Evolutionary conservation across 768 basidiomycete genomes (phyloP).

Genomic region (Nidula microcarpa): DNA sequence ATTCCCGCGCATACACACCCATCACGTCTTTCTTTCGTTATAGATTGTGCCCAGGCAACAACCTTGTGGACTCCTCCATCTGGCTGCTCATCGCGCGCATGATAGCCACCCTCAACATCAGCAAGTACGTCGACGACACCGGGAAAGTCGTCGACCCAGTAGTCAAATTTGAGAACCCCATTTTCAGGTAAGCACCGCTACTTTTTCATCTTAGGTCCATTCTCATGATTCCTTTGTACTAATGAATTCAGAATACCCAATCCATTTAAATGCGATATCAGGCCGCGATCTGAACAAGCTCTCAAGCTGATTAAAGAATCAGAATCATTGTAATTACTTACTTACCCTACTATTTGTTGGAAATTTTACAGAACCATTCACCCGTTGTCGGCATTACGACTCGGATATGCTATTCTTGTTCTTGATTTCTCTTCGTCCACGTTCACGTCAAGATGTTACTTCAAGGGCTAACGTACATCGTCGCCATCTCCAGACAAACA

Average conservation of each 20-base stretch:
- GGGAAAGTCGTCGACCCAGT: constrained; percentile 47
- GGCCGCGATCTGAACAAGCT: constrained; percentile 44
- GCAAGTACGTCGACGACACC: constrained; percentile 43
- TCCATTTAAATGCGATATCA: constrained; percentile 45
- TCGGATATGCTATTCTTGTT: no score
- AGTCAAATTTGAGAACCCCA: constrained; percentile 52
- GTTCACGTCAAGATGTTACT: no score
- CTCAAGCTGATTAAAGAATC: constrained; percentile 34
- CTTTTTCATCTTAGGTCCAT: not conserved
- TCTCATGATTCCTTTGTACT: not conserved
- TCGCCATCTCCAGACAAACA: no score
- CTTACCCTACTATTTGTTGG: constrained; percentile 2
- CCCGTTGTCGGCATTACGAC: not conserved
- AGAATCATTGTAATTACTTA: constrained; percentile 11
- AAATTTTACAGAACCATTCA: not conserved
- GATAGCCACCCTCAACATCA: constrained; percentile 55
- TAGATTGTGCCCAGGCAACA: constrained; percentile 60
- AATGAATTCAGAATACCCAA: constrained; percentile 26
- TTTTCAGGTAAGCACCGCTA: constrained; percentile 50
- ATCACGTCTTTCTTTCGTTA: not conserved
- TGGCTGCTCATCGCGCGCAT: constrained; percentile 58
- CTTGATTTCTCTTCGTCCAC: no score
- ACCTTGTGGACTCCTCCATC: constrained; percentile 60
- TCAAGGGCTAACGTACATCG: no score
- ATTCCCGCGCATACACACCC: not conserved